Conservation (phyloP, 352 stramenopile genomes). For the Globisporangium mamillatum region DNA sequence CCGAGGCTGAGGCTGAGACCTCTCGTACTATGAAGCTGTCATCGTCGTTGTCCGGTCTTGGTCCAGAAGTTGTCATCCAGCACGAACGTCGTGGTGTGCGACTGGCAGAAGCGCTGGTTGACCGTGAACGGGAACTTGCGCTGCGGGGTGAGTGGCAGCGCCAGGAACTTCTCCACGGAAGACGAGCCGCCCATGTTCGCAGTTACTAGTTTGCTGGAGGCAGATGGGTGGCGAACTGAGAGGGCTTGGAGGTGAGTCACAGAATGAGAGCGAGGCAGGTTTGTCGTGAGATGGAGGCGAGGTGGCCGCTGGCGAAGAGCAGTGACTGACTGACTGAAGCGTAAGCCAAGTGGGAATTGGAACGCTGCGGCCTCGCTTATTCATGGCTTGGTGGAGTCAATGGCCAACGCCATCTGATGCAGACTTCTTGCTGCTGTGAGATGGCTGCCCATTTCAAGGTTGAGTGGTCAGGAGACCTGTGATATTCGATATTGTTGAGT, state of each 20-base stretch:
- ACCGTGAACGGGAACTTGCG: slow-evolving; percentile 46
- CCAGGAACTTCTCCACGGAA: slow-evolving; percentile 29
- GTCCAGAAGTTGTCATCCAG: slow-evolving; percentile 40
- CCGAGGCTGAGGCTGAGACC: too few species aligned
- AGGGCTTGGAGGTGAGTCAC: slow-evolving; percentile 32
- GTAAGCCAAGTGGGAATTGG: slow-evolving; percentile 13
- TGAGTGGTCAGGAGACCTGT: background rate
- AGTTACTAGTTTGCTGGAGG: too few species aligned
- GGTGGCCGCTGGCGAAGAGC: too few species aligned
- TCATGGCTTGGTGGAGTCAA: background rate
- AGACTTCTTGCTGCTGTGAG: background rate
- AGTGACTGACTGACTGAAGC: background rate
- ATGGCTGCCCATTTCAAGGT: background rate
- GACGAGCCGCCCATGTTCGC: slow-evolving; percentile 20
- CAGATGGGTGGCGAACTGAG: background rate
- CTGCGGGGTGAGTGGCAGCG: slow-evolving; percentile 30
- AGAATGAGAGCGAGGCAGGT: background rate
- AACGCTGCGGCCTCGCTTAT: background rate
- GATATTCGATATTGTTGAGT: background rate
- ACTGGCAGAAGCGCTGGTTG: slow-evolving; percentile 36
- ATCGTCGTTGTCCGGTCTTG: slow-evolving; percentile 14
- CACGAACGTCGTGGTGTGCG: slow-evolving; percentile 31
- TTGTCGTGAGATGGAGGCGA: too few species aligned
- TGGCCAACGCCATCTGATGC: background rate
- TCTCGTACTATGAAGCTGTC: too few species aligned